Evolutionary conservation across 495 filamentous ascomycete genomes (phyloP), one percentile per base, ranked within the genome.

Genomic region (Tetracladium setigerum): DNA sequence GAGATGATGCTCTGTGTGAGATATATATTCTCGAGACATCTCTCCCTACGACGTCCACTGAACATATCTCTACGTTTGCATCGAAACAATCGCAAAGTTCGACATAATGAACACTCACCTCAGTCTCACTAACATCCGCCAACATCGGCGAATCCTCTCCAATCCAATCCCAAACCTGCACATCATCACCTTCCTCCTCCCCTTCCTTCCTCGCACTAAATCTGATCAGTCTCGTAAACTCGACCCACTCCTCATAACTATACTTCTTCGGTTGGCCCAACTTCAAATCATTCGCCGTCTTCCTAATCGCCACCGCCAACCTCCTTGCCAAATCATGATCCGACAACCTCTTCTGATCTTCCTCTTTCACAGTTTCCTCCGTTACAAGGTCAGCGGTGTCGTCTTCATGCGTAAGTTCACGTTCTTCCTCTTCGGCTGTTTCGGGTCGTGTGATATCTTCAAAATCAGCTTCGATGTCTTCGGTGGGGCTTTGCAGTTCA

Each of bases 171-270:
- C 86, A 89, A 22, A 66, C 60, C 5, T 61, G 54, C 14, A 62
- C 56, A 19, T 58, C 48, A 33, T 65, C 58, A 33, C 62, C 62
- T 10, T 61, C 47, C 12, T 58, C 44, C n/a, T 39, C 38, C 2
- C 30, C 15, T 4, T 32, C 49, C 31, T 44, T 40, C 18, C 32
- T 31, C 22, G 22, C 22, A 49, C 55, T 59, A 38, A 69, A 71
- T 18, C 60, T 56, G 11, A 71, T 62, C 24, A 69, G 47, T 33
- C 60, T 54, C 1, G 86, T 73, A 55, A 78, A 89, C 47, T 78
- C 76, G 17, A 72, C 71, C 86, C 86, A 90, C 57, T 89, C 81
- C 4, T 77, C 65, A 56, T 84, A 89, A n/a, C 66, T 67, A 55
- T 87, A 89, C 50, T 75, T 68, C 53, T 74, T 80, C 0, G 71